These are phyloP conservation scores for Phytophthora syringae DNA, from an alignment of 352 stramenopile species.

Conservation along the genomic window DNA sequence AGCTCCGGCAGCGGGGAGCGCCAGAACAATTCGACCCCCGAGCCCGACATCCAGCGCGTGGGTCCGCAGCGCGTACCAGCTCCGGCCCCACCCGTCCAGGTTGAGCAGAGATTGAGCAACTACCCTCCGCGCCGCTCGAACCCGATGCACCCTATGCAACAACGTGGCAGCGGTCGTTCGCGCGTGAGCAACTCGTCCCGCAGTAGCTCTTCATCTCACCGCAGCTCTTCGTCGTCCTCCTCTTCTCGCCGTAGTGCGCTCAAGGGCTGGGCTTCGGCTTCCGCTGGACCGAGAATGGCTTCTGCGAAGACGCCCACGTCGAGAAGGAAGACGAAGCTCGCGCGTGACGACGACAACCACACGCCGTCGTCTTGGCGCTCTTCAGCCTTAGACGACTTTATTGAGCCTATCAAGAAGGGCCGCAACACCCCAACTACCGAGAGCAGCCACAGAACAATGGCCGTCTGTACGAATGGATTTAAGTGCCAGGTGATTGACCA, in stretches of 20 bases:
- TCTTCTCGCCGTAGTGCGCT: constrained; percentile 26
- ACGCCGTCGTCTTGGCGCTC: constrained; percentile 25
- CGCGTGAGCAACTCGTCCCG: constrained; percentile 34
- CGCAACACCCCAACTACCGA: constrained; percentile 27
- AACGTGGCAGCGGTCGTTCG: constrained; percentile 16
- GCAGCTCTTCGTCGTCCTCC: constrained; percentile 27
- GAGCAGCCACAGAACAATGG: constrained; percentile 28
- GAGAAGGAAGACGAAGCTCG: constrained; percentile 13
- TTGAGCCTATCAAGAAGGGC: constrained; percentile 17
- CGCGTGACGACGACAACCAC: constrained; percentile 16
- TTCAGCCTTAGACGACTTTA: constrained; percentile 20
- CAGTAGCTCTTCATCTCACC: constrained; percentile 29
- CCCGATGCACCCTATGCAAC: constrained; percentile 27
- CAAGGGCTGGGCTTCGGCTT: constrained; percentile 38
- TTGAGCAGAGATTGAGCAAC: constrained; percentile 30
- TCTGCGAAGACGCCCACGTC: constrained; percentile 18
- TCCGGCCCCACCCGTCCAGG: constrained; percentile 25
- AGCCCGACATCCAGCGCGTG: constrained; percentile 29
- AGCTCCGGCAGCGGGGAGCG: constrained; percentile 30
- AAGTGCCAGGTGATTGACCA: constrained; percentile 34
- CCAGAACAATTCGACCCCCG: constrained; percentile 23
- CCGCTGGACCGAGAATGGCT: constrained; percentile 33
- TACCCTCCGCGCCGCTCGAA: constrained; percentile 37
- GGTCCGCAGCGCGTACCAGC: constrained; percentile 38
- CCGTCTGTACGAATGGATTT: constrained; percentile 40